phyloP scores from a whole-genome alignment of 805 yeast species.

The Metschnikowia aberdeeniae region DNA sequence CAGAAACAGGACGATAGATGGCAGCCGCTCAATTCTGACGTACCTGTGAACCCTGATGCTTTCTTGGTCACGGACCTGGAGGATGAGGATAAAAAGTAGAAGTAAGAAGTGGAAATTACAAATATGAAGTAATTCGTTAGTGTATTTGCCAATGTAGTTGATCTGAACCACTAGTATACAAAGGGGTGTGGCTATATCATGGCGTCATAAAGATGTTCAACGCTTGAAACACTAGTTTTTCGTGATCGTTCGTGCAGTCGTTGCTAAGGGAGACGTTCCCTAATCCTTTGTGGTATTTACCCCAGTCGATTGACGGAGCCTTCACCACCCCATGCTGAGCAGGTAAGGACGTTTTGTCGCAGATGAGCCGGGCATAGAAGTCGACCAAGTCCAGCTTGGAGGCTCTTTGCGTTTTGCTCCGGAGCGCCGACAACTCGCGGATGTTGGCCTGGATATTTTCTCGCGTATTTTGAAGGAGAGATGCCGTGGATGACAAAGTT shows the following conservation, averaged over 20 bases:
- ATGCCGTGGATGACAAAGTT: constrained; percentile 30
- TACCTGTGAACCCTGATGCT: constrained; percentile 40
- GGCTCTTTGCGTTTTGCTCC: constrained; percentile 12
- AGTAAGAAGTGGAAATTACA: not conserved
- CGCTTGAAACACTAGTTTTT: constrained; percentile 12
- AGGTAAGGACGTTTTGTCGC: constrained; percentile 32
- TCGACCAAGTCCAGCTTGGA: constrained; percentile 26
- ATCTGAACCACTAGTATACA: constrained; percentile 9
- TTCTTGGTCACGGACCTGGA: constrained; percentile 43
- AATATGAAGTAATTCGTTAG: not conserved
- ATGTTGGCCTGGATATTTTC: constrained; percentile 28
- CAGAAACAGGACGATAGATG: constrained; percentile 22
- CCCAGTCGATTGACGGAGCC: constrained; percentile 36
- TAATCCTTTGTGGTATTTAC: constrained; percentile 32
- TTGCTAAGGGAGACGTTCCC: constrained; percentile 19
- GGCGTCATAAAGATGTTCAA: constrained; percentile 15
- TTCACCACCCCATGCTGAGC: constrained; percentile 28
- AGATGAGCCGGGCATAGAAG: constrained; percentile 32
- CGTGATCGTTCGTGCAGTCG: constrained; percentile 17
- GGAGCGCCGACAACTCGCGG: constrained; percentile 25
- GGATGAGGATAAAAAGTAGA: constrained; percentile 29
- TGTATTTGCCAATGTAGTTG: constrained; percentile 1
- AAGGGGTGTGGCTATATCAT: constrained; percentile 6
- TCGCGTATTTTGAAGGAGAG: constrained; percentile 24
- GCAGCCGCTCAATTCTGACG: constrained; percentile 38